Evolutionary conservation across 352 stramenopile species (phyloP).

Genomic region (Pythium dissotocum): DNA sequence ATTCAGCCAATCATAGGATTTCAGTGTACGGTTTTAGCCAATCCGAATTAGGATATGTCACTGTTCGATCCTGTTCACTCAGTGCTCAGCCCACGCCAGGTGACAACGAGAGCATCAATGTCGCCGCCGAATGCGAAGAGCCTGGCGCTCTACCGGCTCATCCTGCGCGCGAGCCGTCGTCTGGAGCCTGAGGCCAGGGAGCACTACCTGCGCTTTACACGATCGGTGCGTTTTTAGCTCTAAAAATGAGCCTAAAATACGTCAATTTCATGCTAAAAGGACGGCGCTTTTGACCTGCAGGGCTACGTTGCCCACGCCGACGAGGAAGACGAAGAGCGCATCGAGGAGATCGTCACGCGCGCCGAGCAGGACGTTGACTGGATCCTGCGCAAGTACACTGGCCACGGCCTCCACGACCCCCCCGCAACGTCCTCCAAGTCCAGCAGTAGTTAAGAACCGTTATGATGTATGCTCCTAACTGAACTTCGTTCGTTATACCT

Average conservation of each 20-base stretch:
- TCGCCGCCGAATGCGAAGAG: conserved; percentile 26
- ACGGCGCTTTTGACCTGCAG: conserved; percentile 12
- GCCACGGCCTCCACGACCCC: conserved; percentile 16
- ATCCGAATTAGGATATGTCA: too few relatives aligned
- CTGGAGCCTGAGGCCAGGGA: conserved; percentile 43
- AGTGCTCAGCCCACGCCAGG: too few relatives aligned
- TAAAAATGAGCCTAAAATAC: background rate
- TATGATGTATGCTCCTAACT: background rate
- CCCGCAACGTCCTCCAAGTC: background rate
- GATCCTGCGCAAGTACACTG: conserved; percentile 46
- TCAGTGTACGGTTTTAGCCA: too few relatives aligned
- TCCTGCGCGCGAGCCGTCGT: conserved; percentile 42
- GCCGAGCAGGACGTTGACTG: conserved; percentile 51
- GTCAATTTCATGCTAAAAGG: background rate
- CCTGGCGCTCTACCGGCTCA: too few relatives aligned
- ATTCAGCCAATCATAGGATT: too few relatives aligned
- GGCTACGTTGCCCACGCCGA: conserved; percentile 36
- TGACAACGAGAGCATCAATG: too few relatives aligned
- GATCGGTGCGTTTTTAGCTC: conserved; percentile 31
- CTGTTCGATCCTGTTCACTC: too few relatives aligned
- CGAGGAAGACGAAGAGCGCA: conserved; percentile 31
- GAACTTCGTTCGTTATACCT: background rate
- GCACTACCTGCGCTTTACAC: conserved; percentile 49
- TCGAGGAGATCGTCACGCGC: conserved; percentile 37
- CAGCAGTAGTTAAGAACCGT: conserved; percentile 5